Conservation (phyloP, 352 stramenopile genomes). For the Pythium oligandrum region DNA sequence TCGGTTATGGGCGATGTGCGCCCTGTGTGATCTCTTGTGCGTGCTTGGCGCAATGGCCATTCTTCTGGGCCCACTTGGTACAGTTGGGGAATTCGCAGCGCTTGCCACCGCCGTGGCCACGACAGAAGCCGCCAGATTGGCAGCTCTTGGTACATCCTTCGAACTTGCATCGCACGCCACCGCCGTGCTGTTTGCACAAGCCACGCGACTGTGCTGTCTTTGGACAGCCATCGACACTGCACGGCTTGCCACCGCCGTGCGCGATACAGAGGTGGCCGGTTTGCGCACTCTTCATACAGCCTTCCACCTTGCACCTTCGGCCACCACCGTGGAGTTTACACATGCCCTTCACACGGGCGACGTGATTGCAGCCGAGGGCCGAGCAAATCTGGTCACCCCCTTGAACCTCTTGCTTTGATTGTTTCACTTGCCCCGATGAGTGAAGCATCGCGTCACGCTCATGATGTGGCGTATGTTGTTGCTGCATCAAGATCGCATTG, state of each 20-base stretch:
- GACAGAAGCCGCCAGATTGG: conserved; percentile 81
- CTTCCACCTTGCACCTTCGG: conserved; percentile 79
- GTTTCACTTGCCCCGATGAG: conserved; percentile 44
- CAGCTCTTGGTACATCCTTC: conserved; percentile 86
- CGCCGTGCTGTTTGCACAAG: conserved; percentile 82
- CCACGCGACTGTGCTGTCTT: conserved; percentile 85
- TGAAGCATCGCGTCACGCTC: conserved; percentile 6
- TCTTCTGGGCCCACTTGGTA: conserved; percentile 87
- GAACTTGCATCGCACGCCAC: conserved; percentile 82
- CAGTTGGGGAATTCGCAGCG: conserved; percentile 81
- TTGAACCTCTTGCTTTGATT: conserved; percentile 46
- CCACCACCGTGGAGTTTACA: conserved; percentile 83
- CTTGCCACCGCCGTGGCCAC: conserved; percentile 78
- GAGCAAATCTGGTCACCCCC: conserved; percentile 62
- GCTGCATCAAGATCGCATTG: conserved; percentile 61
- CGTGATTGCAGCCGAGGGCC: conserved; percentile 73
- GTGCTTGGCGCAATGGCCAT: conserved; percentile 83
- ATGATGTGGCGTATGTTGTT: conserved; percentile 13
- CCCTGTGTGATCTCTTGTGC: conserved; percentile 70
- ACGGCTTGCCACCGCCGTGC: conserved; percentile 80
- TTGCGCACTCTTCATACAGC: conserved; percentile 85
- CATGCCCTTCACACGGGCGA: conserved; percentile 78
- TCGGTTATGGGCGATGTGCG: conserved; percentile 1
- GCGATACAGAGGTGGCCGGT: conserved; percentile 82
- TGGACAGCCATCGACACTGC: conserved; percentile 77